Conservation (phyloP, 2,329 filamentous ascomycete genomes). For the Capronia epimyces region DNA sequence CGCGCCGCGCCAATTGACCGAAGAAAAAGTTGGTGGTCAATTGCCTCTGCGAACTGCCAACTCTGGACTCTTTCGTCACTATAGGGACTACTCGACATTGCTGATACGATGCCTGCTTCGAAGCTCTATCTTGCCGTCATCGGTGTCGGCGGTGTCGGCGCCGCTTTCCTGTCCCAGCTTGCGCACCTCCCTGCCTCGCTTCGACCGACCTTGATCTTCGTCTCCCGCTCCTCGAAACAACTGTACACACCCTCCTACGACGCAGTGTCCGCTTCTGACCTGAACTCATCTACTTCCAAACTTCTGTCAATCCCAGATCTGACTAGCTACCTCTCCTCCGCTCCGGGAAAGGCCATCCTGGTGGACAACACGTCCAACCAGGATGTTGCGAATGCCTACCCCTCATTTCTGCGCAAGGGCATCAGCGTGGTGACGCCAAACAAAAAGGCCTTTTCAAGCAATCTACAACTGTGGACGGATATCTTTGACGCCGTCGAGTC, state of each 20-base stretch:
- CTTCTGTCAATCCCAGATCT: constrained; percentile 65
- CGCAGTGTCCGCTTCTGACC: constrained; percentile 53
- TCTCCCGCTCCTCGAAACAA: constrained; percentile 78
- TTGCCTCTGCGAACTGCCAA: neutral
- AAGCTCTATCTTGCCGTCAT: constrained; percentile 28
- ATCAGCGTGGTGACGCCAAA: constrained; percentile 94
- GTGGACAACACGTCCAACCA: constrained; percentile 96
- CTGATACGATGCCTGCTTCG: constrained; percentile 11
- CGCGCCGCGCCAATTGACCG: neutral
- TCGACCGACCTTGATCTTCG: constrained; percentile 72
- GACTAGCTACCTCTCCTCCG: constrained; percentile 68
- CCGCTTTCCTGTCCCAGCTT: constrained; percentile 81
- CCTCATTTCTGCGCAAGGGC: constrained; percentile 69
- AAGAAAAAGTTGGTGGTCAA: neutral
- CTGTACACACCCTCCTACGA: constrained; percentile 61
- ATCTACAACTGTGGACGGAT: constrained; percentile 73
- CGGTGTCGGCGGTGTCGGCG: constrained; percentile 92
- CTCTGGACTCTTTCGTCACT: neutral
- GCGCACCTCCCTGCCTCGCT: constrained; percentile 61
- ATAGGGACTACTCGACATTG: neutral
- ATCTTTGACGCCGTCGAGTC: constrained; percentile 69
- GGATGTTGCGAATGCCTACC: constrained; percentile 76
- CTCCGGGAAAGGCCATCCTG: constrained; percentile 72
- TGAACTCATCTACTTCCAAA: constrained; percentile 59
- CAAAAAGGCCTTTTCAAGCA: constrained; percentile 93